A percentile compares a stretch with the other conserved stretches of the same genome.
These are phyloP conservation scores for Batrachochytrium dendrobatidis DNA, from an alignment of 371 early-diverging fungal genomes.

Conservation along the genomic window DNA sequence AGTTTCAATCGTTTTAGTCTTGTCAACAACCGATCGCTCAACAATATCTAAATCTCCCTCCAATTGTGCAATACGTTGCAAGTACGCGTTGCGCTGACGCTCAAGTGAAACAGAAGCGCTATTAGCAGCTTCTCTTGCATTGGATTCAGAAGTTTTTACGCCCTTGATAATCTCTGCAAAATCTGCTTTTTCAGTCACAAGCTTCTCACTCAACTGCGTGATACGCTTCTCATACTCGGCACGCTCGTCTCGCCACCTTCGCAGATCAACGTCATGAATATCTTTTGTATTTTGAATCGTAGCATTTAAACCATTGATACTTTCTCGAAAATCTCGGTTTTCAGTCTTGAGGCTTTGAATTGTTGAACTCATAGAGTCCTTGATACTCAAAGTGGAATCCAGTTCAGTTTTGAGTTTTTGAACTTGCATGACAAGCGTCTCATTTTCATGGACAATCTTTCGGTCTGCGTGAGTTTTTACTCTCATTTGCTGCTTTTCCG, in stretches of 20 bases:
- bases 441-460: neutral
- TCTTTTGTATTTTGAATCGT: neutral
- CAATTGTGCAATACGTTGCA: neutral
- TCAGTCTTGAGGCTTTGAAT: neutral
- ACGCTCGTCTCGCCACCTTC: neutral
- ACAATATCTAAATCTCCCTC: slow-evolving; percentile 1
- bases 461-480: neutral
- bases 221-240: neutral
- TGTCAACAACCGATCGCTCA: neutral
- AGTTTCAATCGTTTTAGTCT: neutral
- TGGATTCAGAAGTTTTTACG: neutral
- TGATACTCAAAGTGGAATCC: neutral
- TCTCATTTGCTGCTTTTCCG: neutral
- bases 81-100: neutral
- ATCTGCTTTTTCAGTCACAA: neutral
- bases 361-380: neutral
- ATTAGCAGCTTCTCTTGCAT: neutral
- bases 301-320: neutral
- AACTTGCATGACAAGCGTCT: neutral
- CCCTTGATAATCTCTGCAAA: neutral
- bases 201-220: neutral
- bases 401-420: neutral
- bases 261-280: neutral
- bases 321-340: neutral
- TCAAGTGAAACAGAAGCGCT: neutral